Conservation (phyloP, 257 asterid species). For the Cynanchum wilfordii region DNA sequence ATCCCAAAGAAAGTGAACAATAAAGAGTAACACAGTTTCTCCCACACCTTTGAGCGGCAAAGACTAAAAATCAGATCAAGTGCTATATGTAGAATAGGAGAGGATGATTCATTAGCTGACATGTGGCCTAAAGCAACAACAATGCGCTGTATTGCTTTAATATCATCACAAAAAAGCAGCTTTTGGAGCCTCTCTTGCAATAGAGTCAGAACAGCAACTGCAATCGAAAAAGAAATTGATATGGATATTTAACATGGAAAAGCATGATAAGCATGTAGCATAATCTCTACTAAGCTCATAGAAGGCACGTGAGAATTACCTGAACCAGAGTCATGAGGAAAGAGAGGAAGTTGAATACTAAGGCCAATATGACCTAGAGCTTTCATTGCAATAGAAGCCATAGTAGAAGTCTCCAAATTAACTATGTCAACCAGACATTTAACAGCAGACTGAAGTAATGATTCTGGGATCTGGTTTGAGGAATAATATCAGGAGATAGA, state of each 20-base stretch:
- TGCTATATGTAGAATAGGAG: conserved; percentile 54
- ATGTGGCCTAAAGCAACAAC: conserved; percentile 89
- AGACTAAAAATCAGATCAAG: conserved; percentile 90
- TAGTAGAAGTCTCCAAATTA: conserved; percentile 55
- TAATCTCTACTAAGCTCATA: not conserved
- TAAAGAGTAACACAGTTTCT: conserved; percentile 7
- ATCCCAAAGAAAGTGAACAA: conserved; percentile 4
- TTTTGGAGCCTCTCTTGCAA: conserved; percentile 59
- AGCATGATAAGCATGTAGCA: not conserved
- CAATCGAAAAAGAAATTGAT: conserved; percentile 23
- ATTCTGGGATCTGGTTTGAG: conserved; percentile 56
- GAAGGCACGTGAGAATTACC: conserved; percentile 40
- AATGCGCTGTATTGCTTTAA: conserved; percentile 75
- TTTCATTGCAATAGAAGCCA: conserved; percentile 91
- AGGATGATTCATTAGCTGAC: conserved; percentile 67
- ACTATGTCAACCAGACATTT: conserved; percentile 69
- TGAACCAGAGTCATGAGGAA: conserved; percentile 53
- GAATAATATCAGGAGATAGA: not conserved
- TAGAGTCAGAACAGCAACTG: conserved; percentile 60
- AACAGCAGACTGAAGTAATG: conserved; percentile 64
- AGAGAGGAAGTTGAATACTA: conserved; percentile 62
- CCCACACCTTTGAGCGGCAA: conserved; percentile 77
- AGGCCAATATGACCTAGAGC: conserved; percentile 96
- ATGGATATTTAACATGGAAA: not conserved
- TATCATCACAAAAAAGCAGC: conserved; percentile 80